phyloP scores from a whole-genome alignment of 257 asterid species.

The Solanum pinnatisectum region DNA sequence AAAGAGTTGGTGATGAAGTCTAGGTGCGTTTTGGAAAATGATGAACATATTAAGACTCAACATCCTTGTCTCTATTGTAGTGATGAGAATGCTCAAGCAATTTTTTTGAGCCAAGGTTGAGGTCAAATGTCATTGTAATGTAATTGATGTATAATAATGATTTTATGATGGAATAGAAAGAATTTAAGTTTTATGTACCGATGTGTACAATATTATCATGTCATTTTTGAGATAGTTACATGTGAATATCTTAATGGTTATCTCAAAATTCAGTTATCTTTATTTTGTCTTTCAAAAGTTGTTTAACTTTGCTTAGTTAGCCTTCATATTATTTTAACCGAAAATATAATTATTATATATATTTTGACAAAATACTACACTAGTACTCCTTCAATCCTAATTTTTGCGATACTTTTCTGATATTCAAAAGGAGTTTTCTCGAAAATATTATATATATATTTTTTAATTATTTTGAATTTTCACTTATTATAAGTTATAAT shows the following conservation, averaged over 20 bases:
- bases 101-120: conserved; percentile 24
- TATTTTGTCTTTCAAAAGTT: no score
- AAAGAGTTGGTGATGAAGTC: conserved; percentile 48
- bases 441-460: no score
- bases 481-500: background rate
- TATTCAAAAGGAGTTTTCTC: background rate
- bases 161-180: background rate
- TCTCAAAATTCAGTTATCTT: background rate
- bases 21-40: conserved; percentile 30
- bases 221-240: background rate
- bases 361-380: background rate
- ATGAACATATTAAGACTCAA: conserved; percentile 41
- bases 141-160: background rate
- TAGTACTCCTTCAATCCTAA: background rate
- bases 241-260: background rate
- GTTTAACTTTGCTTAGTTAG: no score
- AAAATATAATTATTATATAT: no score
- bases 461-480: no score
- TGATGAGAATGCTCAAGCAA: conserved; percentile 44
- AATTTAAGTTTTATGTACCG: background rate
- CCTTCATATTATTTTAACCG: no score
- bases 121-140: background rate
- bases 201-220: background rate
- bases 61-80: conserved; percentile 81
- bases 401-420: background rate